These are phyloP conservation scores for Colletotrichum coccodes DNA, from an alignment of 2,329 filamentous ascomycete genomes.

Conservation along the genomic window DNA sequence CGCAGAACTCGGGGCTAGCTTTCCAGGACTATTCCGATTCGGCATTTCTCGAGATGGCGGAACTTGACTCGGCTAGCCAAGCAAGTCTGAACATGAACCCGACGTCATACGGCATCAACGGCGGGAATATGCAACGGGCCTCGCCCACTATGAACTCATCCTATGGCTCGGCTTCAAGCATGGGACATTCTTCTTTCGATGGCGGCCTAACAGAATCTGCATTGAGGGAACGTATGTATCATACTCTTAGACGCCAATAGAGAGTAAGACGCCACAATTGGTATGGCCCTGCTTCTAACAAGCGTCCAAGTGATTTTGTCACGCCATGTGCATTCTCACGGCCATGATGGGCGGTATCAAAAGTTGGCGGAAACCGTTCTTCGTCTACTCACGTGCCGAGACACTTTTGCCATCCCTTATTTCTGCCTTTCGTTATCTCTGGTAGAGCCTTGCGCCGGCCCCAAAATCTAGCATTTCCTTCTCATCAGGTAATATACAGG, in stretches of 20 bases:
- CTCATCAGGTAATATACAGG: not conserved
- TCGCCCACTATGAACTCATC: slow-evolving; percentile 1
- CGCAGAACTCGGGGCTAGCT: not conserved
- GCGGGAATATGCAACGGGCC: slow-evolving; percentile 13
- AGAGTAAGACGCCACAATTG: not conserved
- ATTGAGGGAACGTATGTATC: slow-evolving; percentile 21
- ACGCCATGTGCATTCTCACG: too few relatives aligned
- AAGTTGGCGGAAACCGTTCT: not conserved
- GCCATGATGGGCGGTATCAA: not conserved
- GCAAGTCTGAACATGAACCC: not conserved
- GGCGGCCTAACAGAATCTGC: slow-evolving; percentile 3
- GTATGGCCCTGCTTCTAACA: too few relatives aligned
- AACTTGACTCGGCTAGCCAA: slow-evolving; percentile 16
- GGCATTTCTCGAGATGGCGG: slow-evolving; percentile 21
- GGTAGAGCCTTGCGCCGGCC: not conserved
- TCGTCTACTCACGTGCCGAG: not conserved
- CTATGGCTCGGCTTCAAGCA: slow-evolving; percentile 1
- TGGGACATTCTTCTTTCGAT: slow-evolving; percentile 11
- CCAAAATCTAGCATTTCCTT: not conserved
- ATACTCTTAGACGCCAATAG: slow-evolving; percentile 18
- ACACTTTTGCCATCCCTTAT: too few relatives aligned
- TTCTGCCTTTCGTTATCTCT: not conserved
- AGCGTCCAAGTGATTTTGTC: not conserved
- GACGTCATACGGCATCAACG: slow-evolving; percentile 9
- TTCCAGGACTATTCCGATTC: slow-evolving; percentile 26